phyloP scores from a whole-genome alignment of 306 rosid genomes.

The Inga laurina region DNA sequence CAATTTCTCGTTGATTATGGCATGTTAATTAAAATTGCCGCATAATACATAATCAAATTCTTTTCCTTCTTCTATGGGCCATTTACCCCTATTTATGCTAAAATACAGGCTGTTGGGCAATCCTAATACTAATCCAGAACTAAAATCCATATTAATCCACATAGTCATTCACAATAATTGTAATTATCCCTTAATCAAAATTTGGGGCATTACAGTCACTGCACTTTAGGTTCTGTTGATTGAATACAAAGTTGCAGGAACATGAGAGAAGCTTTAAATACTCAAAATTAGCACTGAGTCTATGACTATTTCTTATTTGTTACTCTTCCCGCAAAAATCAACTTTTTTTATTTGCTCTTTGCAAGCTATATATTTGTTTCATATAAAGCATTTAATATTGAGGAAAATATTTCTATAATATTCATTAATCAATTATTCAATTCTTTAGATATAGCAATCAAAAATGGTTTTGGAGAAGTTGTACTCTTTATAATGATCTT shows the following conservation, averaged over 20 bases:
- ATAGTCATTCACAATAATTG: too few species aligned
- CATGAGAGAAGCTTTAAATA: constrained; percentile 13
- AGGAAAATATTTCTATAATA: constrained; percentile 15
- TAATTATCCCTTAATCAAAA: too few species aligned
- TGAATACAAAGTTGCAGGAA: background rate
- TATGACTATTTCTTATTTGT: constrained; percentile 11
- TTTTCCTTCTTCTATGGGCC: too few species aligned
- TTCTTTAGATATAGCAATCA: background rate
- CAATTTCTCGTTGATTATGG: too few species aligned
- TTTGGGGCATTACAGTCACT: too few species aligned
- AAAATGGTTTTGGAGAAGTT: background rate
- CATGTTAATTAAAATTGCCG: too few species aligned
- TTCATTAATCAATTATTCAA: constrained; percentile 6
- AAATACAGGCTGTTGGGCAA: too few species aligned
- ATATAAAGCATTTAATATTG: background rate
- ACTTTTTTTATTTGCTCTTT: background rate
- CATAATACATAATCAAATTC: too few species aligned
- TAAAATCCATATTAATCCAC: too few species aligned
- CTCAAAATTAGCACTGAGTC: constrained; percentile 13
- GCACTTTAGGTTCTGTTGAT: background rate
- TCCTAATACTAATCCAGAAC: too few species aligned
- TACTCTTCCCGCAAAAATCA: background rate
- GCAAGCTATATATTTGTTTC: background rate
- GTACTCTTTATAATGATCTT: background rate
- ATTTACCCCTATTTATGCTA: too few species aligned